These are phyloP conservation scores for Globomyces pollinis-pini DNA, from an alignment of 192 early-diverging fungal species.

Conservation along the genomic window DNA sequence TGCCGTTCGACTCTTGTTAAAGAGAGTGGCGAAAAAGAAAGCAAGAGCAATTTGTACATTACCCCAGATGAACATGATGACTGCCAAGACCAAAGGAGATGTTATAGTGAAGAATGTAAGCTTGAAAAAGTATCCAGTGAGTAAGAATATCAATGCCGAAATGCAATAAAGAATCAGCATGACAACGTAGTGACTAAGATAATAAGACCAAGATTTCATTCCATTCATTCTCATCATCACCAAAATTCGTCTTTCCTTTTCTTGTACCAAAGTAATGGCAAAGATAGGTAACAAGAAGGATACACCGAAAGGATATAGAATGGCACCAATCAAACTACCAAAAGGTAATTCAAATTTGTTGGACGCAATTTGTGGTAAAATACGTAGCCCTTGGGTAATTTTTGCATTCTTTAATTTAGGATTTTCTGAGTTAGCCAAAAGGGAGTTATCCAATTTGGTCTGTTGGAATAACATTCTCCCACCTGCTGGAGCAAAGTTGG, in stretches of 20 bases:
- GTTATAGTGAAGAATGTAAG: constrained; percentile 62
- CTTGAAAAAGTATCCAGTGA: constrained; percentile 45
- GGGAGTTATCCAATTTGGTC: constrained; percentile 30
- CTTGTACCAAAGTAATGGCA: constrained; percentile 60
- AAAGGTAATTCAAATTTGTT: constrained; percentile 43
- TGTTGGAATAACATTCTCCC: constrained; percentile 39
- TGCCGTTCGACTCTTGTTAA: constrained; percentile 53
- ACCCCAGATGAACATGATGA: constrained; percentile 64
- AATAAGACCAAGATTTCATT: constrained; percentile 3
- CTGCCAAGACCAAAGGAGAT: constrained; percentile 33
- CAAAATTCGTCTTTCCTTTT: constrained; percentile 61
- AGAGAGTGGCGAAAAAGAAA: constrained; percentile 56
- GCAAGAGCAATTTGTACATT: constrained; percentile 53
- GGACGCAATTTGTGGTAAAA: constrained; percentile 44
- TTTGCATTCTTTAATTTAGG: constrained; percentile 17
- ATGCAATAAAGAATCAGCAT: constrained; percentile 59
- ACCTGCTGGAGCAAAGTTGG: constrained; percentile 47
- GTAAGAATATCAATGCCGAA: constrained; percentile 52
- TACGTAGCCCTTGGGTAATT: constrained; percentile 60
- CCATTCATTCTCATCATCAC: constrained; percentile 15
- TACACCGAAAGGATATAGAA: constrained; percentile 70
- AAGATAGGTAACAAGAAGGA: constrained; percentile 67
- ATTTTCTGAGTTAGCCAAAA: constrained; percentile 24
- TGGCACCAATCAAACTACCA: constrained; percentile 51
- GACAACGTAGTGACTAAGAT: constrained; percentile 30